A percentile compares a stretch with the other conserved stretches of the same genome.
Conservation (phyloP, 2,329 filamentous ascomycete species). For the Diplodia seriata region DNA sequence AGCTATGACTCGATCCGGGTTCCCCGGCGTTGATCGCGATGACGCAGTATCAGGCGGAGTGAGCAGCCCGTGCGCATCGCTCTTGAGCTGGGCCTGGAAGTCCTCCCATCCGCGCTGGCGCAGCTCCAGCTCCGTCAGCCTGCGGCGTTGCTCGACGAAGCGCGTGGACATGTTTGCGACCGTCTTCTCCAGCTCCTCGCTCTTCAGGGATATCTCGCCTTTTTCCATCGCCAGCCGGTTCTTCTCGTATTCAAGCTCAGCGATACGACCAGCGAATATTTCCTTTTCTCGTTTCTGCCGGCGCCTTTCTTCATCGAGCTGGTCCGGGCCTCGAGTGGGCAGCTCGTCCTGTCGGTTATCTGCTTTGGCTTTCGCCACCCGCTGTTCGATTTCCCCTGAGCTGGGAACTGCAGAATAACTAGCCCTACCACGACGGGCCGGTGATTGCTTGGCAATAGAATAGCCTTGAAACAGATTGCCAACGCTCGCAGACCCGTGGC, state of each 20-base stretch:
- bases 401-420: background rate
- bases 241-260: constrained; percentile 26
- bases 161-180: background rate
- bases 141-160: constrained; percentile 1
- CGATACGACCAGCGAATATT: constrained; percentile 6
- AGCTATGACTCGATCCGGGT: constrained; percentile 17
- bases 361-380: background rate
- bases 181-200: constrained; percentile 2
- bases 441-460: background rate
- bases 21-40: background rate
- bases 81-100: background rate
- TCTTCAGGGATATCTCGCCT: background rate
- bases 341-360: background rate
- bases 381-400: background rate
- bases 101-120: background rate
- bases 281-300: constrained; percentile 13
- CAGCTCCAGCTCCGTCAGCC: constrained; percentile 12
- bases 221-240: background rate
- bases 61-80: background rate
- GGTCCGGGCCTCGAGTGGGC: background rate
- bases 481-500: background rate
- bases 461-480: background rate
- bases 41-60: constrained; percentile 9
- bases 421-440: background rate
- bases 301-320: background rate